A percentile compares a stretch with the other conserved stretches of the same genome.
Evolutionary conservation across 768 basidiomycete species (phyloP).

Genomic region (Boletus speciosus): DNA sequence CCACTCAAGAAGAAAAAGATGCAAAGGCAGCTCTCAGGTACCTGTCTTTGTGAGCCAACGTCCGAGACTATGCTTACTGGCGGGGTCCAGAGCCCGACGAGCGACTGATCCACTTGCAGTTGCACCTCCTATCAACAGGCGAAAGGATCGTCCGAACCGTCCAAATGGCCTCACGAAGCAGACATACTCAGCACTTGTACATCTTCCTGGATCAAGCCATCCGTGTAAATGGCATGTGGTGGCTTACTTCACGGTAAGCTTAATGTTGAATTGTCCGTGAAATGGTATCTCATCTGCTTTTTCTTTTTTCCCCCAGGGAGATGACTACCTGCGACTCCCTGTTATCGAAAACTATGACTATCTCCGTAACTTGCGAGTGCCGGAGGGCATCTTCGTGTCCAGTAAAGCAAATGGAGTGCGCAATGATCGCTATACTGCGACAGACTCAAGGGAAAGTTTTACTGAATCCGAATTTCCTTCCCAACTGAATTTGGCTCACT

Average conservation of each 20-base stretch:
- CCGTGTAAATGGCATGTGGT: slow-evolving; percentile 81
- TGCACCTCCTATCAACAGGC: slow-evolving; percentile 57
- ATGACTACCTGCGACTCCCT: slow-evolving; percentile 67
- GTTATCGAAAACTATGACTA: slow-evolving; percentile 74
- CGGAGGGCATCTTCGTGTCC: slow-evolving; percentile 69
- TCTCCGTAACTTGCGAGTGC: slow-evolving; percentile 62
- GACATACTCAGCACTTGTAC: slow-evolving; percentile 75
- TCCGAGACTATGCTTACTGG: slow-evolving; percentile 6
- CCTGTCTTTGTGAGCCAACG: slow-evolving; percentile 10
- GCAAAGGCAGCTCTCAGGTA: slow-evolving; percentile 77
- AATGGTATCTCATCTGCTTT: slow-evolving; percentile 5
- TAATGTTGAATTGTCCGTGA: background rate
- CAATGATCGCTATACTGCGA: slow-evolving; percentile 20
- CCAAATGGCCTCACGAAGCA: slow-evolving; percentile 83
- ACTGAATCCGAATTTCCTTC: slow-evolving; percentile 7
- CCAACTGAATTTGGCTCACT: slow-evolving; percentile 2
- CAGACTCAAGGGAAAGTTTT: slow-evolving; percentile 19
- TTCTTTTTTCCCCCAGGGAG: slow-evolving; percentile 41
- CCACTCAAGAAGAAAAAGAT: slow-evolving; percentile 74
- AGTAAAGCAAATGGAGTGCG: slow-evolving; percentile 49
- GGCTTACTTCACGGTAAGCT: slow-evolving; percentile 71
- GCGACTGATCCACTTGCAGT: slow-evolving; percentile 59
- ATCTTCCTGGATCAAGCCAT: slow-evolving; percentile 54
- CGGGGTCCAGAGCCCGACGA: slow-evolving; percentile 45
- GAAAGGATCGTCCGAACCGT: slow-evolving; percentile 76